These are phyloP conservation scores for Berberis thunbergii DNA, from an alignment of 164 flowering plant species.

Conservation along the genomic window DNA sequence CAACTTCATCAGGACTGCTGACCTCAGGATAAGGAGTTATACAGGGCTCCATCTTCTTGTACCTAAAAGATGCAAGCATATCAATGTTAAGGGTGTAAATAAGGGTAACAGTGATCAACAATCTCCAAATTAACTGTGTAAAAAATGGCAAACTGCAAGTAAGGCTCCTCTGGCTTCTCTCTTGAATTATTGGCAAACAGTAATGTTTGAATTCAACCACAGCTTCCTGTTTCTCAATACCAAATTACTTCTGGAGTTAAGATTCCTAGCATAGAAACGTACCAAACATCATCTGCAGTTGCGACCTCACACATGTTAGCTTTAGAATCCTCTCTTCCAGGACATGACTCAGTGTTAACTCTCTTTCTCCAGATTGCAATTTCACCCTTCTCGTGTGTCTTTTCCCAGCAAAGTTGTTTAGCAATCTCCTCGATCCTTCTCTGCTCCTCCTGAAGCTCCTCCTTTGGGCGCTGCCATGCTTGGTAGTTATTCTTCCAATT, in stretches of 20 bases:
- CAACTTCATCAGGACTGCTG: conserved; percentile 42
- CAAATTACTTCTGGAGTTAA: too few relatives aligned
- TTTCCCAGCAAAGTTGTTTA: conserved; percentile 79
- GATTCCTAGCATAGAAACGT: not conserved
- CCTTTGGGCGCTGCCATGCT: conserved; percentile 76
- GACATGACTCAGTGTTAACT: conserved; percentile 47
- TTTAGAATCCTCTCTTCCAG: conserved; percentile 30
- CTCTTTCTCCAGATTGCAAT: conserved; percentile 80
- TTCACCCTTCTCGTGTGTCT: conserved; percentile 61
- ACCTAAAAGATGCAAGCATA: conserved; percentile 36
- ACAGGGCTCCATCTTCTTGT: conserved; percentile 80
- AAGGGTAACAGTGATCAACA: too few relatives aligned
- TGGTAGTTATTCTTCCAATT: conserved; percentile 66
- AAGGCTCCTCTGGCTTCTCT: too few relatives aligned
- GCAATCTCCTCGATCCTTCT: conserved; percentile 70
- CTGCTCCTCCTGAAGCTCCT: conserved; percentile 76
- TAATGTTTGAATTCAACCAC: too few relatives aligned
- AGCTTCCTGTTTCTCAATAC: too few relatives aligned
- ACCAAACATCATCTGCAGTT: conserved; percentile 74
- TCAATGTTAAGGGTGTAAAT: not conserved
- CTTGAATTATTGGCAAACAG: too few relatives aligned
- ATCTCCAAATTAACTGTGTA: too few relatives aligned
- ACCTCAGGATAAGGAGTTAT: conserved; percentile 61
- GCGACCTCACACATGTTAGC: conserved; percentile 39
- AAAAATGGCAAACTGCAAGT: too few relatives aligned